Evolutionary conservation across 2,329 filamentous ascomycete species (phyloP), one percentile per base, ranked within the genome.

Genomic region (Falciphora oryzae): DNA sequence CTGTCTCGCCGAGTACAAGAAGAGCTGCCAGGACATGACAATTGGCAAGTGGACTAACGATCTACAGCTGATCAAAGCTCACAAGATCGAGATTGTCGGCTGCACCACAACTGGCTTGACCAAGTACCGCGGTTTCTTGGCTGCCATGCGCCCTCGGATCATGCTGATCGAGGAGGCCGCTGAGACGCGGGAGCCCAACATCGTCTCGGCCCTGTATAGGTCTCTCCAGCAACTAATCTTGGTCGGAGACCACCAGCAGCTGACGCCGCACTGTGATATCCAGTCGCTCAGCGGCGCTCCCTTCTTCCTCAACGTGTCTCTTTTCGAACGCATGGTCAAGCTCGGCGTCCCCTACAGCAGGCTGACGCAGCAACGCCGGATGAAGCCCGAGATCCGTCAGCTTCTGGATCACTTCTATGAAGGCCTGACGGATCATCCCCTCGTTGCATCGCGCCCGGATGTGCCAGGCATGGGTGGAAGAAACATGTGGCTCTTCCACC

Each of bases 151-250:
- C 32, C 90, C 92, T 0, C 85, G 80, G 29, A 80, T 91, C 4
- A 80, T 94, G 18, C 76, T 96, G 53, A 87, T 96, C 61, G 90
- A 95, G 78, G 89, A 95, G 76, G 89, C 90, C 0, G 92, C 91
- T 0, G 91, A 96, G 72, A 90, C 89, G 0, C 82, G 88, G 7
- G 89, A 91, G 71, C 85, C 85, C 8, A 84, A 82, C 62, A 81
- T 86, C 53, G 75, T 79, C 0, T 82, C 83, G 0, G 82, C 81
- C 0, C 69, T 85, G 10, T 81, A 83, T 53, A 78, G 78, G 3
- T 81, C 78, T 1, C 71, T 86, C 2, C 77, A 85, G 60, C 83
- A 85, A 64, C 74, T 86, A 0, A 77, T 85, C 5, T 75, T 86
- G 0, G 79, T 96, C 0, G 92, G 92, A 0, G 92, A 96, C 71